A percentile compares a stretch with the other conserved stretches of the same genome.
Conservation (phyloP, 108 stramenopile genomes). For the Fragilaria radians region DNA sequence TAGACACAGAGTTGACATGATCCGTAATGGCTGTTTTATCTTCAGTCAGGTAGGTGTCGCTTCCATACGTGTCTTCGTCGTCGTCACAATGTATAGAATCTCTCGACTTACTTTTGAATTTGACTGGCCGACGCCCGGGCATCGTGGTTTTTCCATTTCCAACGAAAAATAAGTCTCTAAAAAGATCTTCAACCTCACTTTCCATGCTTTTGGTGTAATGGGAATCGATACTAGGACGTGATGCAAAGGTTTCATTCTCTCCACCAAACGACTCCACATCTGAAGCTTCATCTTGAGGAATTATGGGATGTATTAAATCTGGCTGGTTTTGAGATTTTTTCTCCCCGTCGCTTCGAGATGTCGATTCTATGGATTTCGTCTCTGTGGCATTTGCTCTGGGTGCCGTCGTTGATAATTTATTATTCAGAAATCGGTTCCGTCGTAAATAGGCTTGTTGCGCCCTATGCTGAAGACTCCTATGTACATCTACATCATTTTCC, state of each 20-base stretch:
- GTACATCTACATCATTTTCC: not conserved
- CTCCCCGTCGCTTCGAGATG: too few relatives aligned
- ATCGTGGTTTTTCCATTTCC: conserved; percentile 24
- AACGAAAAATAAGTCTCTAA: conserved; percentile 56
- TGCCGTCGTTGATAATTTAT: not conserved
- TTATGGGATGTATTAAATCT: not conserved
- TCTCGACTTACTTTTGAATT: conserved; percentile 11
- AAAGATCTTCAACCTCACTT: conserved; percentile 49
- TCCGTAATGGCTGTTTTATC: not conserved
- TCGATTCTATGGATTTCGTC: too few relatives aligned
- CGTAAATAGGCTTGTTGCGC: not conserved
- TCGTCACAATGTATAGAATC: not conserved
- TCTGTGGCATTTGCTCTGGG: not conserved
- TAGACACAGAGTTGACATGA: too few relatives aligned
- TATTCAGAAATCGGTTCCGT: not conserved
- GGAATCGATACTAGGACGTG: conserved; percentile 26
- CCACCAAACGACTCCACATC: not conserved
- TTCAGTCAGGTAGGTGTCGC: not conserved
- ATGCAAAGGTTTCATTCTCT: not conserved
- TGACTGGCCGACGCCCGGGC: conserved; percentile 30
- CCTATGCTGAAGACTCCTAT: not conserved
- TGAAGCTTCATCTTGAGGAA: not conserved
- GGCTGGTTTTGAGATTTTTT: not conserved
- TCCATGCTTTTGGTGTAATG: conserved; percentile 34
- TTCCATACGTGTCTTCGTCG: not conserved